phyloP scores from a whole-genome alignment of 2,329 filamentous ascomycete species.

The Delphinella strobiligena region DNA sequence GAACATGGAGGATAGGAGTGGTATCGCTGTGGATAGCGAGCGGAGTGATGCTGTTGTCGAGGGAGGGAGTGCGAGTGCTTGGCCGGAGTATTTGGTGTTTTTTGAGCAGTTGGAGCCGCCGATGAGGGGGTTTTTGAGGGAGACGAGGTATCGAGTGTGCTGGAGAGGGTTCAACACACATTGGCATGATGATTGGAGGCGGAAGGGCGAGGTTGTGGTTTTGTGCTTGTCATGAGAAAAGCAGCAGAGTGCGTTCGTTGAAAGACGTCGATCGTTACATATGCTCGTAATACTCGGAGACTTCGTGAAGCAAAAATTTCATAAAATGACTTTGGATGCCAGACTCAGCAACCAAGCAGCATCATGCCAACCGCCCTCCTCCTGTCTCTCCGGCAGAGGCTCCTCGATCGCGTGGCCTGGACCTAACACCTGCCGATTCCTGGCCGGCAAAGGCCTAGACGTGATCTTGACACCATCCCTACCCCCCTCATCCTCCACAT shows the following conservation, averaged over 20 bases:
- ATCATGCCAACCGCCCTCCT: slow-evolving; percentile 44
- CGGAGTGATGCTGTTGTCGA: slow-evolving; percentile 4
- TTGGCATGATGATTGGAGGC: slow-evolving; percentile 50
- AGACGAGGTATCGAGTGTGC: slow-evolving; percentile 43
- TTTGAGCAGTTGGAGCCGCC: slow-evolving; percentile 46
- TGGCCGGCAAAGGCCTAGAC: slow-evolving; percentile 8
- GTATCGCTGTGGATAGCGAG: too few relatives aligned
- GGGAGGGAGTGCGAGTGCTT: slow-evolving; percentile 14
- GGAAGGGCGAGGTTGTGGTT: slow-evolving; percentile 50
- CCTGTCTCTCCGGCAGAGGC: slow-evolving; percentile 15
- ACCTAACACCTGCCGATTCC: slow-evolving; percentile 14
- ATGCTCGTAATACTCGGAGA: neutral
- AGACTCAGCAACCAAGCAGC: slow-evolving; percentile 46
- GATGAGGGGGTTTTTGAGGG: slow-evolving; percentile 22
- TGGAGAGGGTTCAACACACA: slow-evolving; percentile 49
- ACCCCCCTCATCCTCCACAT: slow-evolving; percentile 18
- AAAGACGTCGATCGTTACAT: neutral
- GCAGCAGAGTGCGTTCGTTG: neutral
- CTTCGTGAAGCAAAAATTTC: too few relatives aligned
- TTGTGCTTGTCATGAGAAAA: slow-evolving; percentile 27
- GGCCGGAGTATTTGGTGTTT: slow-evolving; percentile 39
- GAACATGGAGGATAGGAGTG: slow-evolving; percentile 29
- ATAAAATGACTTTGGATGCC: slow-evolving; percentile 32
- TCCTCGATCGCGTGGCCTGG: neutral
- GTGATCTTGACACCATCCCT: slow-evolving; percentile 15